Evolutionary conservation across 805 yeast genomes (phyloP).

Genomic region (Candida lessepsii): DNA sequence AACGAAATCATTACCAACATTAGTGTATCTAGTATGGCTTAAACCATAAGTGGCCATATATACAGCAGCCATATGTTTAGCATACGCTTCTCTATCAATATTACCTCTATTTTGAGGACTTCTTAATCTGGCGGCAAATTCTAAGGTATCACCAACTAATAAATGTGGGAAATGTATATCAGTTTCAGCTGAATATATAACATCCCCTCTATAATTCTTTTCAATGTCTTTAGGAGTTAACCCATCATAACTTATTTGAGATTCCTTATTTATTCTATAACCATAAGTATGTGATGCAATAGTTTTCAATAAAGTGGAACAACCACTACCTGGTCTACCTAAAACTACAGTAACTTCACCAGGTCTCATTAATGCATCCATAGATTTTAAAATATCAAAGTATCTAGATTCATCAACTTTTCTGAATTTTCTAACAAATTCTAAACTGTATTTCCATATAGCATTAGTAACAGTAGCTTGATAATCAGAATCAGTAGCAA

Average conservation of each 20-base stretch:
- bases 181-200: constrained; percentile 47
- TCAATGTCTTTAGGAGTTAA: constrained; percentile 26
- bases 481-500: constrained; percentile 62
- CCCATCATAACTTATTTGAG: constrained; percentile 34
- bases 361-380: constrained; percentile 26
- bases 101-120: constrained; percentile 37
- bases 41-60: constrained; percentile 46
- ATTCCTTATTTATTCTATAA: constrained; percentile 30
- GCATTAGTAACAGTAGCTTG: constrained; percentile 53
- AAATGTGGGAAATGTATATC: constrained; percentile 57
- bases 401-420: constrained; percentile 11
- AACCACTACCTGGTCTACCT: constrained; percentile 42
- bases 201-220: constrained; percentile 34
- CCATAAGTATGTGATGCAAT: constrained; percentile 37
- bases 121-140: constrained; percentile 52
- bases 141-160: constrained; percentile 53
- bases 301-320: constrained; percentile 39
- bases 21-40: constrained; percentile 55
- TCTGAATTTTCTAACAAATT: constrained; percentile 7
- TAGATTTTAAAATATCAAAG: constrained; percentile 26
- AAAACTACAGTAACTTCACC: constrained; percentile 40
- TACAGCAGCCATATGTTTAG: constrained; percentile 40
- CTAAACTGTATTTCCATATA: constrained; percentile 21
- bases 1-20: constrained; percentile 61
- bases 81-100: constrained; percentile 31